Evolutionary conservation across 768 basidiomycete genomes (phyloP), one percentile per base, ranked within the genome.

Genomic region (Russula sp.): DNA sequence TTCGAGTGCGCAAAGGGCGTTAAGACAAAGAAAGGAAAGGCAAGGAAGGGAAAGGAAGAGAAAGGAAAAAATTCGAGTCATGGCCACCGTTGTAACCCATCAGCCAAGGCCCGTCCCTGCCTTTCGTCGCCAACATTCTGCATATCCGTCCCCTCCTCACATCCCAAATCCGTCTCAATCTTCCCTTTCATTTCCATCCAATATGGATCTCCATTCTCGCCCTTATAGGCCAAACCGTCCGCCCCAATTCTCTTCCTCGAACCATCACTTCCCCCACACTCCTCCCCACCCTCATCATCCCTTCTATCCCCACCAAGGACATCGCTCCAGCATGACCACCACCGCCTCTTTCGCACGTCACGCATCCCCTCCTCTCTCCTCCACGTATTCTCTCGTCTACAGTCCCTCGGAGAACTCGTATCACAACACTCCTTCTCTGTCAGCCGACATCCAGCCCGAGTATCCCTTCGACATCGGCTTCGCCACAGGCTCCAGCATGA

Each of bases 211-310:
- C 57, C 56, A 59, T 18, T 25, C 46, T 46, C 62, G 62, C 58
- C 36, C 62, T 63, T 63, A 63, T 63, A 63, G 62, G 62, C 43
- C 62, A 25, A 63, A 48, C 51, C 62, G 62, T 32, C 62, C 52
- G 39, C 41, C 57, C n/a, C 57, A 59, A 20, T 10, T 59, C 62
- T 25, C 61, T 34, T 42, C 56, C 11, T 49, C 59, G 14, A 47
- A 46, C 20, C 52, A 54, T 14, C 49, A 38, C 43, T 1, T 42
- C 34, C 57, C 56, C 39, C 51, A 59, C 56, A 59, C 62, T 43
- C 62, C 56, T n/a, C 61, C 56, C 16, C 41, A 52, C 20, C 20
- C 45, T 42, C 53, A 41, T 38, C 60, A 49, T 43, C 42, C 52
- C 13, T 55, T 49, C 22, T 54, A 36, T 18, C n/a, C 34, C 1